Evolutionary conservation across 345 rosid species (phyloP).

Genomic region (Balakata baccata): DNA sequence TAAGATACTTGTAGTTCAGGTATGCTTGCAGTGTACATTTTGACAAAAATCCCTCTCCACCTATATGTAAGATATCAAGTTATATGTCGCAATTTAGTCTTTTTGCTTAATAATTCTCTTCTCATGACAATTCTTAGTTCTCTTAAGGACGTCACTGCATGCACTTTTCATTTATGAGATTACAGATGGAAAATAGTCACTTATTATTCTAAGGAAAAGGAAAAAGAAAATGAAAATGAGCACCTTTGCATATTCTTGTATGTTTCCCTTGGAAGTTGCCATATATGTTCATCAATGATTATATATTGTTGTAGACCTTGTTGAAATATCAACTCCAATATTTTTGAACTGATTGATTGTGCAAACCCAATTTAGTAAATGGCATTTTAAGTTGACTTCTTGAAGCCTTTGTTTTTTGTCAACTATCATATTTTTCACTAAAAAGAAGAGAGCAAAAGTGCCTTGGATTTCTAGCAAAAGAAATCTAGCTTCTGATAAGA

Average conservation of each 20-base stretch:
- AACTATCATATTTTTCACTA: background rate
- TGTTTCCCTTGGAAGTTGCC: background rate
- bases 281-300: background rate
- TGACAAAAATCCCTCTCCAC: background rate
- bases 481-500: background rate
- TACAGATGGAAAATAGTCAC: background rate
- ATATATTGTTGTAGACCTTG: background rate
- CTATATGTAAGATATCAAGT: background rate
- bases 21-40: background rate
- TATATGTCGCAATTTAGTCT: background rate
- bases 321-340: background rate
- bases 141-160: background rate
- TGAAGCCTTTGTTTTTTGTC: background rate
- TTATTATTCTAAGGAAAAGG: background rate
- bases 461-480: background rate
- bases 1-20: background rate
- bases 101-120: background rate
- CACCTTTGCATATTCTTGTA: background rate
- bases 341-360: constrained; percentile 4
- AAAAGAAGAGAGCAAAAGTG: background rate
- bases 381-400: background rate
- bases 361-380: background rate
- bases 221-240: background rate
- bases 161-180: background rate
- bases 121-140: background rate